Evolutionary conservation across 1,139 yeast genomes (phyloP).

Genomic region (Saccharomyces hybrid): DNA sequence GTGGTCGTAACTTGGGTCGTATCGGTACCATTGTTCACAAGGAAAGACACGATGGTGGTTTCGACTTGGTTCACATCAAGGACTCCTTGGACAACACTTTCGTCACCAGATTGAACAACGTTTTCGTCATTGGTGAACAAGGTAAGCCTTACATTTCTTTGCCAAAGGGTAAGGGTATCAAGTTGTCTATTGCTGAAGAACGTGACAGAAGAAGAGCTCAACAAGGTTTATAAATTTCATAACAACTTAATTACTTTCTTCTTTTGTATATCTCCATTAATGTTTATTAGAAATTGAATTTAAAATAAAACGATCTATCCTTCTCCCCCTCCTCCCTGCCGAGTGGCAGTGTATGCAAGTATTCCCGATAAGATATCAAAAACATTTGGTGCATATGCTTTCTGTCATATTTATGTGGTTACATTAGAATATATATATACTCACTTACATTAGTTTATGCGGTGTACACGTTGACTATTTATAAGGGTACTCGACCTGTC

Average conservation of each 20-base stretch:
- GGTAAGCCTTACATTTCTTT: slow-evolving; percentile 94
- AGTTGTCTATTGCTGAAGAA: slow-evolving; percentile 96
- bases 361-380: no score
- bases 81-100: slow-evolving; percentile 95
- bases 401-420: no score
- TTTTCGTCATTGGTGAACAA: slow-evolving; percentile 96
- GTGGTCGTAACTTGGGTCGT: slow-evolving; percentile 99
- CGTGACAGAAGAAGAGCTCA: slow-evolving; percentile 98
- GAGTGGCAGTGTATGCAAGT: no score
- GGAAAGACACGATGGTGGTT: slow-evolving; percentile 99
- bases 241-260: not conserved
- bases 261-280: slow-evolving; percentile 1
- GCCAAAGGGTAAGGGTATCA: slow-evolving; percentile 99
- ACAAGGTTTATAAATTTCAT: slow-evolving; percentile 33
- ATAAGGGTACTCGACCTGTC: slow-evolving; percentile 74
- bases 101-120: slow-evolving; percentile 96
- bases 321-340: no score
- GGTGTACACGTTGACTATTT: slow-evolving; percentile 30
- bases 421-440: not conserved
- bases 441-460: not conserved
- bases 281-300: slow-evolving; percentile 1
- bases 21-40: slow-evolving; percentile 97
- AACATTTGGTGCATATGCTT: no score
- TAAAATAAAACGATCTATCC: not conserved
- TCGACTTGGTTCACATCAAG: slow-evolving; percentile 98